Conservation (phyloP, 257 asterid species). For the Solanum rostratum region DNA sequence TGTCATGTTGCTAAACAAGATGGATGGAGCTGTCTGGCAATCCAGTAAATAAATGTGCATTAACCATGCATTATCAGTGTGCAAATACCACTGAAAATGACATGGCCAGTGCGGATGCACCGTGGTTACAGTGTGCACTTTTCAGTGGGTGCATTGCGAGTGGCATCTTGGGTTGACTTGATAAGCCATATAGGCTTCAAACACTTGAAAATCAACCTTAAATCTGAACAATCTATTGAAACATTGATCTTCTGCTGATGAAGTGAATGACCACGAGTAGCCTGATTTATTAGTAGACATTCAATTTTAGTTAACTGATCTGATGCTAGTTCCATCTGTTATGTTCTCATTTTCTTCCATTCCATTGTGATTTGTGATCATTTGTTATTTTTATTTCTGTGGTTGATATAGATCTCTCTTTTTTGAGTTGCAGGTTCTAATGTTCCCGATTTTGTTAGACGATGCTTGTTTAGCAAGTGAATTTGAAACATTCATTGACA, state of each 20-base stretch:
- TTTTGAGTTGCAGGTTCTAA: constrained; percentile 53
- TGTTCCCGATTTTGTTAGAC: constrained; percentile 79
- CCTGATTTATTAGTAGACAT: background rate
- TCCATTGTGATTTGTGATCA: background rate
- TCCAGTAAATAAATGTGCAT: background rate
- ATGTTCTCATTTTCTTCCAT: background rate
- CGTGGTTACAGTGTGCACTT: background rate
- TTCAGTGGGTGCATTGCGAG: background rate
- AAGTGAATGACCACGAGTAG: background rate
- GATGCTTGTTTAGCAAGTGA: constrained; percentile 58
- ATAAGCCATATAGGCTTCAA: background rate
- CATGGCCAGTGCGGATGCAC: background rate
- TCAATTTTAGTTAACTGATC: background rate
- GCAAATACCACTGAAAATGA: background rate
- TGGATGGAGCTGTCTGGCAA: background rate
- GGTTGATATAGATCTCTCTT: background rate
- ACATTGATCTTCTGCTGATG: background rate
- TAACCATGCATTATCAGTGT: background rate
- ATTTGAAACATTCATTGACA: constrained; percentile 79
- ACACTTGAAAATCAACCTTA: background rate
- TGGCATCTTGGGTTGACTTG: background rate
- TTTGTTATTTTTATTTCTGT: background rate
- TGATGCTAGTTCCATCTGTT: background rate
- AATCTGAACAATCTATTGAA: background rate
- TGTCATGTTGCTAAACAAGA: background rate